Evolutionary conservation across 305 asterid species (phyloP), one percentile per base, ranked within the genome.

Genomic region (Solanum hybrid): DNA sequence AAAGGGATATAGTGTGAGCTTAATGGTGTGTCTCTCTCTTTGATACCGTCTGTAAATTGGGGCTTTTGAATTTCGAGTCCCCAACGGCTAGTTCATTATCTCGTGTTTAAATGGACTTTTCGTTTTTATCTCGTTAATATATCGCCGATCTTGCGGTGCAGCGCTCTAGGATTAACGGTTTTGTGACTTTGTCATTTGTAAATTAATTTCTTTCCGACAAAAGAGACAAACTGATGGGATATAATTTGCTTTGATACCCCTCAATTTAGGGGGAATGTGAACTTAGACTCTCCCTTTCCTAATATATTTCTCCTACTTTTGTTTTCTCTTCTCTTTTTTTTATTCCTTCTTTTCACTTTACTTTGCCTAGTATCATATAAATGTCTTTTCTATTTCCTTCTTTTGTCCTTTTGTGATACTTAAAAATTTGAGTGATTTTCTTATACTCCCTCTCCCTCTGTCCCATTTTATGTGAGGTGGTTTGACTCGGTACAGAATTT

Each of bases 11-110:
- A 8, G 80, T 86, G 81, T 89, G 72, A 92, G 87, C 35, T 90
- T 86, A 38, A 66, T 37, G 36, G 81, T 26, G 22, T 69, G n/a
- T 32, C 82, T 24, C 31, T 64, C 26, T 32, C 56, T 86, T 35
- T 71, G 71, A 87, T 72, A 17, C 71, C 78, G 90, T 71, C 72
- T 36, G 69, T 75, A 31, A 72, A 90, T 78, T 89, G 85, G 88
- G 86, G 75, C n/a, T 24, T 93, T 94, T 90, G 92, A 91, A 94
- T 90, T 90, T 91, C 15, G 91, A 91, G 91, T 31, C 82, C 24
- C 37, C 90, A 94, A 94, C 96, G 96, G 96, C 95, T 94, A 93
- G 91, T 92, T 92, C 56, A 89, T 88, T 90, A 60, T 93, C 89
- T 93, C 92, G 93, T 79, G 91, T 88, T 34, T 51, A 35, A 56